phyloP scores from a whole-genome alignment of 2,329 filamentous ascomycete genomes.

The Chrysosporium keratinophilum region DNA sequence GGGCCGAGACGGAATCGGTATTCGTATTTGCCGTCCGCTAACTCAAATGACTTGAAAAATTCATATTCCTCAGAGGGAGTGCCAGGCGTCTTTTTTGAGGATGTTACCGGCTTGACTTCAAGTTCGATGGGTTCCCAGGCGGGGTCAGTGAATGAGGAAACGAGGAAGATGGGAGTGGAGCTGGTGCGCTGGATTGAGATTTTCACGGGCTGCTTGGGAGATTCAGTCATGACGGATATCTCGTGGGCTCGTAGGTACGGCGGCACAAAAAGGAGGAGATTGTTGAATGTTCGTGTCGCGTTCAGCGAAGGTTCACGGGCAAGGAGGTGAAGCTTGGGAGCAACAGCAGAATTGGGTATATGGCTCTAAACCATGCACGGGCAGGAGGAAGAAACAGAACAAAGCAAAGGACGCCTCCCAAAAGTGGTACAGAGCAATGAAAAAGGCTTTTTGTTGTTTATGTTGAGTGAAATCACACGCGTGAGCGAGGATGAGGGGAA shows the following conservation, averaged over 20 bases:
- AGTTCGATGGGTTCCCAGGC: slow-evolving; percentile 24
- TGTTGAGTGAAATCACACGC: background rate
- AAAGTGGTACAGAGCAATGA: background rate
- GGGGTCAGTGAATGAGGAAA: slow-evolving; percentile 23
- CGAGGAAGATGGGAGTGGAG: slow-evolving; percentile 23
- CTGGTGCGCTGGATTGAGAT: slow-evolving; percentile 23
- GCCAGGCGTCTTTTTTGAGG: slow-evolving; percentile 9
- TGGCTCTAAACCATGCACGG: background rate
- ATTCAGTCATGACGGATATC: slow-evolving; percentile 14
- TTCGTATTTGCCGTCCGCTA: slow-evolving; percentile 20
- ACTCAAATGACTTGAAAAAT: slow-evolving; percentile 14
- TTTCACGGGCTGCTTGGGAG: slow-evolving; percentile 18
- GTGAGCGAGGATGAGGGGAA: slow-evolving; percentile 2
- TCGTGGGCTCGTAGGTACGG: slow-evolving; percentile 18
- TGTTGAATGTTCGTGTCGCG: background rate
- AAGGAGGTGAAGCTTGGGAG: slow-evolving; percentile 1
- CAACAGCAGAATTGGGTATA: slow-evolving; percentile 5
- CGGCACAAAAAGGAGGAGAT: background rate
- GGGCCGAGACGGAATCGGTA: slow-evolving; percentile 23
- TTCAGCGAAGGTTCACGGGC: background rate
- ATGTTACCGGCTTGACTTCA: slow-evolving; percentile 17
- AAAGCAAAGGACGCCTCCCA: slow-evolving; percentile 11
- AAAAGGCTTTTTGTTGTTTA: background rate
- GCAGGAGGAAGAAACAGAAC: background rate
- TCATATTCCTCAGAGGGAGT: slow-evolving; percentile 16